phyloP scores from a whole-genome alignment of 2,329 filamentous ascomycete genomes.

The Coniochaeta sp. region DNA sequence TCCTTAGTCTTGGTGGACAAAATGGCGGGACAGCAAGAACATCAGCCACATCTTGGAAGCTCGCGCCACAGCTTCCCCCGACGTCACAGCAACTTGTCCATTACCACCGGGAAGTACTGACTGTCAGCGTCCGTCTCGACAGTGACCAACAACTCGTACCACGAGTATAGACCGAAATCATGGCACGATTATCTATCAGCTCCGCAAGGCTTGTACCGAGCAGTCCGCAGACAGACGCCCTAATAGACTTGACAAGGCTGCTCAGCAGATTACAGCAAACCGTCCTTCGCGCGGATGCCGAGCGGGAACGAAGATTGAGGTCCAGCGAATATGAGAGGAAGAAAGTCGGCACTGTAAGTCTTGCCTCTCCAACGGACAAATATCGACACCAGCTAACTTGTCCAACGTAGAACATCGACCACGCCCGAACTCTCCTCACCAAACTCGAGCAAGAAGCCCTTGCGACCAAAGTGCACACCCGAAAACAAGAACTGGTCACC shows the following conservation, averaged over 20 bases:
- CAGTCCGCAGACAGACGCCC: slow-evolving; percentile 21
- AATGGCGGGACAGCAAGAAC: neutral
- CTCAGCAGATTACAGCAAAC: slow-evolving; percentile 58
- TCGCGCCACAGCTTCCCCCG: neutral
- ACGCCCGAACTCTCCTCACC: slow-evolving; percentile 61
- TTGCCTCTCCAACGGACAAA: neutral
- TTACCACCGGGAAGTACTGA: neutral
- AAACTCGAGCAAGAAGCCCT: slow-evolving; percentile 63
- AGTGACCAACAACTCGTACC: neutral
- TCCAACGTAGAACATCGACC: slow-evolving; percentile 55
- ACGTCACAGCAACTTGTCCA: neutral
- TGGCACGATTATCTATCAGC: slow-evolving; percentile 15
- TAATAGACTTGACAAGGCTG: slow-evolving; percentile 53
- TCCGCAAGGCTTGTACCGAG: slow-evolving; percentile 4
- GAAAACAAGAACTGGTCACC: slow-evolving; percentile 52
- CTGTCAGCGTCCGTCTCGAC: neutral
- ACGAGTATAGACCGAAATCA: slow-evolving; percentile 4
- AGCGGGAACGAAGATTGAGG: slow-evolving; percentile 49
- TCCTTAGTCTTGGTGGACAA: no score
- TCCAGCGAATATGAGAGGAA: slow-evolving; percentile 60
- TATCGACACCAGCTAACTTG: neutral
- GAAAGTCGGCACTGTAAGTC: slow-evolving; percentile 21
- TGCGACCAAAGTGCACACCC: slow-evolving; percentile 47
- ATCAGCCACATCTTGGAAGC: neutral
- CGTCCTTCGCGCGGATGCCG: slow-evolving; percentile 53